These are phyloP conservation scores for Nicotiana paniculata DNA, from an alignment of 257 asterid genomes.

Conservation along the genomic window DNA sequence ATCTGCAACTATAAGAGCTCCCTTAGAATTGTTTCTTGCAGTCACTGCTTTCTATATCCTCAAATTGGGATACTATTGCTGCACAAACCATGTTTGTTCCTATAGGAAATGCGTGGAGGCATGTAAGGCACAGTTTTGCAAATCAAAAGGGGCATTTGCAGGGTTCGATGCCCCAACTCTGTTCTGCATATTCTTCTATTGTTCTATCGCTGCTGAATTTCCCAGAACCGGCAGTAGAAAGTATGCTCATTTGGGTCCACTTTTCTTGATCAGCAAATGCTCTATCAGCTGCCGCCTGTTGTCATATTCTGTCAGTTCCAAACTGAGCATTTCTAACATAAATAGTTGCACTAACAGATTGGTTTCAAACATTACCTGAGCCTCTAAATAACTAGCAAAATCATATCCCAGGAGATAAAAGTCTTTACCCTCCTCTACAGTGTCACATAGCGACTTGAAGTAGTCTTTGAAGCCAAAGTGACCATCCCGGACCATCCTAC, in stretches of 20 bases:
- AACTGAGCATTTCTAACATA: neutral
- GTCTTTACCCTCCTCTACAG: slow-evolving; percentile 39
- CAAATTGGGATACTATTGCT: neutral
- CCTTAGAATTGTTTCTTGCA: neutral
- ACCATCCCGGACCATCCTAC: slow-evolving; percentile 49
- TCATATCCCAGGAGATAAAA: slow-evolving; percentile 39
- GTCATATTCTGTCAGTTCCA: slow-evolving; percentile 7
- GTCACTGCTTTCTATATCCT: neutral
- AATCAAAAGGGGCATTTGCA: slow-evolving; percentile 43
- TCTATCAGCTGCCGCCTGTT: slow-evolving; percentile 41
- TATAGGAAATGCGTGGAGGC: neutral
- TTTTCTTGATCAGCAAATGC: slow-evolving; percentile 32
- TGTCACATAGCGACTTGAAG: slow-evolving; percentile 35
- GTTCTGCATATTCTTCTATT: slow-evolving; percentile 38
- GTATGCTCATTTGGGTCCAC: slow-evolving; percentile 45
- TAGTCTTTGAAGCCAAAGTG: slow-evolving; percentile 46
- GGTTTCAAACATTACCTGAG: slow-evolving; percentile 30
- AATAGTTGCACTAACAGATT: neutral
- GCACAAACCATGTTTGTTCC: neutral
- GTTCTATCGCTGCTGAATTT: slow-evolving; percentile 51
- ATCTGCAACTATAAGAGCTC: neutral
- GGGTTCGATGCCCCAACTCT: slow-evolving; percentile 44
- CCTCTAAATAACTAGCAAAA: slow-evolving; percentile 46
- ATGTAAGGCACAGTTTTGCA: neutral
- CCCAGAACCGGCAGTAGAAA: slow-evolving; percentile 38